Base-by-base conservation (phyloP, 768 basidiomycete species). In the Lyophyllum decastes region DNA sequence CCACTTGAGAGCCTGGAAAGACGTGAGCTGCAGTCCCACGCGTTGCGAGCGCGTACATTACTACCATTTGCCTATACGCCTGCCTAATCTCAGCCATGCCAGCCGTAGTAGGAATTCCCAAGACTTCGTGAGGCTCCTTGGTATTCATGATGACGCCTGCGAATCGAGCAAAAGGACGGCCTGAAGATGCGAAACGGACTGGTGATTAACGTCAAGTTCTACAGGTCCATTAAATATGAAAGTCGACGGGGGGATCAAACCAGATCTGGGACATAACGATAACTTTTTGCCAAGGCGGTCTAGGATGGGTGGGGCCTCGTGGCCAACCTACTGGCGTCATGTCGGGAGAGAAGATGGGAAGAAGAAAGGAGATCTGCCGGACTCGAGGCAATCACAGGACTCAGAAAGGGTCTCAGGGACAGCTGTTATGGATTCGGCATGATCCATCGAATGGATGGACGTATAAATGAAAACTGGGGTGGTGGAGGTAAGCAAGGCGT, bases 41-140 rank as follows among this genome's bases (percentile, higher is more conserved):
- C 58, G 58, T 62, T 48, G 65, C 54, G 55, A 58, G 55, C 58
- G 60, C 52, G 34, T 52, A 61, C 57, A 41, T 26, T 67, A 74
- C 64, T 73, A 87, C 87, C 73, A 83, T 74, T 68, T 76, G 81
- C 72, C 82, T 86, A 72, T 89, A 89, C 14, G 86, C 85, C 51
- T 76, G 72, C 69, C 57, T 64, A 52, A 68, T 62, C 54, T 68
- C 62, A 46, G 83, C 80, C 57, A 78, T 70, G 52, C 72, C 79
- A 26, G 83, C 81, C 59, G 76, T 72, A 49, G 69, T 67, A 34
- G 65, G 68, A 61, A 86, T 68, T 56, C 78, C 82, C 48, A 86
- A 73, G 55, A 80, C 71, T 54, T 76, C 73, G 60, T 78, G 75
- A 53, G 71, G 71, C 41, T 67, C 65, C 55, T 74, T 65, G 68